A percentile compares a stretch with the other conserved stretches of the same genome.
Evolutionary conservation across 2,329 filamentous ascomycete genomes (phyloP).

Genomic region (Penicillium sp.): DNA sequence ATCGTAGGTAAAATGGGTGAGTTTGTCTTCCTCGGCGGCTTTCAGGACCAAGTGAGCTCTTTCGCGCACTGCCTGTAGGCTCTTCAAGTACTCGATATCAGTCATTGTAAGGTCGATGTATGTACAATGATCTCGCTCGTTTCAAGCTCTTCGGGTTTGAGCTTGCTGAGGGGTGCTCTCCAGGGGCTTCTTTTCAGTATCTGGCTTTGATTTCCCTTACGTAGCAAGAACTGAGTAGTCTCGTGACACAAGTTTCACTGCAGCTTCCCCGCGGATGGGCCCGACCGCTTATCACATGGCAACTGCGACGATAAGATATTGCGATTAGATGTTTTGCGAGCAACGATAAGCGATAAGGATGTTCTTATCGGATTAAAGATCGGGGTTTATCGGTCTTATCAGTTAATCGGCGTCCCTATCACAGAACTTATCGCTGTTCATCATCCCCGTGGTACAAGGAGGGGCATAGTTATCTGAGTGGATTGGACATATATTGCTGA

Average conservation of each 20-base stretch:
- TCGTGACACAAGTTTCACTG: background rate
- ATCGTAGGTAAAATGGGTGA: conserved; percentile 45
- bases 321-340: background rate
- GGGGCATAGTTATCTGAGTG: background rate
- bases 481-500: background rate
- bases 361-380: background rate
- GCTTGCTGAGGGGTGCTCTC: background rate
- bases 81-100: conserved; percentile 27
- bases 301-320: too few relatives aligned
- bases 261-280: background rate
- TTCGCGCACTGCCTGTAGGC: conserved; percentile 29
- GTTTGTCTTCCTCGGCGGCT: conserved; percentile 36
- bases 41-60: conserved; percentile 27
- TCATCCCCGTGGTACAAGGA: background rate
- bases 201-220: background rate
- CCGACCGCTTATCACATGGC: background rate
- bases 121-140: background rate
- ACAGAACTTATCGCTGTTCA: background rate
- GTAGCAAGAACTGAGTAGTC: background rate
- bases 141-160: background rate
- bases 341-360: background rate
- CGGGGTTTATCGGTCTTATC: background rate
- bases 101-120: conserved; percentile 3
- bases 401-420: background rate
- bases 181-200: background rate